Conservation (phyloP, 352 stramenopile genomes). For the Phytophthora rubi region DNA sequence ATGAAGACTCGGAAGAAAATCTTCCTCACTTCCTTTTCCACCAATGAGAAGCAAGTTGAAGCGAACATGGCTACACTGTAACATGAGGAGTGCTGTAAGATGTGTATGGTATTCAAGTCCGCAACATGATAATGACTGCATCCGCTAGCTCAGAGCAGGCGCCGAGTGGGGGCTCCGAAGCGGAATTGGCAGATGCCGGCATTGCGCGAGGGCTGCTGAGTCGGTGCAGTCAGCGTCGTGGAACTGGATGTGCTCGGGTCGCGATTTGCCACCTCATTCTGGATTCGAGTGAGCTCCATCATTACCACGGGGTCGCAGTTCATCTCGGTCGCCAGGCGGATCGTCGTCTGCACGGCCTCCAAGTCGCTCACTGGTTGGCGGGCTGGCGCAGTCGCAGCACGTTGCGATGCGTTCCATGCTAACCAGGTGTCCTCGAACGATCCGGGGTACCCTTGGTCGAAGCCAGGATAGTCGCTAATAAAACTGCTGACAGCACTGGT, state of each 20-base stretch:
- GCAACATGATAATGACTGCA: background rate
- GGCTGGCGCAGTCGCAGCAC: conserved; percentile 16
- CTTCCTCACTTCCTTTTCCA: conserved; percentile 18
- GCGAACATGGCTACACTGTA: conserved; percentile 28
- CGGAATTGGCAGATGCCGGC: conserved; percentile 64
- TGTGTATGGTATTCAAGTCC: background rate
- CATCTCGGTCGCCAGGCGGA: conserved; percentile 70
- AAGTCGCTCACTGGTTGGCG: conserved; percentile 50
- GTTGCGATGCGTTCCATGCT: conserved; percentile 51
- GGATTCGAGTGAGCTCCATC: conserved; percentile 65
- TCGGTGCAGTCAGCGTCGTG: conserved; percentile 11
- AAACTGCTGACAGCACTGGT: conserved; percentile 5
- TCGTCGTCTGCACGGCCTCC: conserved; percentile 65
- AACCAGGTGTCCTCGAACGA: conserved; percentile 55
- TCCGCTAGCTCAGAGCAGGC: conserved; percentile 29
- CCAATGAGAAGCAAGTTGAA: conserved; percentile 36
- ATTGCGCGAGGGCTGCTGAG: conserved; percentile 26
- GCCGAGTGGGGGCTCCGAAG: conserved; percentile 46
- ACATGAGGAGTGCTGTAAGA: background rate
- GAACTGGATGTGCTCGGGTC: conserved; percentile 20
- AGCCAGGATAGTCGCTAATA: conserved; percentile 29
- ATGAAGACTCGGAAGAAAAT: conserved; percentile 29
- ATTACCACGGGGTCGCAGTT: conserved; percentile 63
- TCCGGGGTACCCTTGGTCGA: conserved; percentile 38
- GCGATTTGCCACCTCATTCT: conserved; percentile 44